phyloP scores from a whole-genome alignment of 1,284 basidiomycete species.

The Cutaneotrichosporon sp. region DNA sequence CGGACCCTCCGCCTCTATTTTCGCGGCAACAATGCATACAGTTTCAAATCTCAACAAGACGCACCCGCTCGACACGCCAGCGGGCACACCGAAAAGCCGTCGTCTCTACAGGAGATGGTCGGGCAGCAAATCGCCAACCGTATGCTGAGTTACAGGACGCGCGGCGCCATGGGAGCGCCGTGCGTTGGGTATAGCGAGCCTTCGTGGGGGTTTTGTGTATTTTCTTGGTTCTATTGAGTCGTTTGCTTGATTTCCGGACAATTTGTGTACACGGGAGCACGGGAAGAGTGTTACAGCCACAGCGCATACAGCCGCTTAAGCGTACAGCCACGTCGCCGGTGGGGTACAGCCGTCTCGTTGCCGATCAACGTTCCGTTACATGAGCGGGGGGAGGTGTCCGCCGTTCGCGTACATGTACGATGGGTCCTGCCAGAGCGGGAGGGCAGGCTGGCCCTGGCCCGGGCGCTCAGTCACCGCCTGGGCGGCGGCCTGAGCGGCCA shows the following conservation, averaged over 20 bases:
- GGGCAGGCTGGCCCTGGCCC: constrained; percentile 21
- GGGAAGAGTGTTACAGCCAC: constrained; percentile 23
- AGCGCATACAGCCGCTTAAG: constrained; percentile 3
- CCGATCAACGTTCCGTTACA: constrained; percentile 19
- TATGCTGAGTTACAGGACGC: constrained; percentile 28
- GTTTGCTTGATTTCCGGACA: constrained; percentile 18
- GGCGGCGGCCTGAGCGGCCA: constrained; percentile 19
- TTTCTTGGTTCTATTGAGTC: not conserved
- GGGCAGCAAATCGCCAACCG: constrained; percentile 14
- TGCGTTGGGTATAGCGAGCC: constrained; percentile 8
- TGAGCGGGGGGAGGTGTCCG: constrained; percentile 24
- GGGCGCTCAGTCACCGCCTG: constrained; percentile 19
- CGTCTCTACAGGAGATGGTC: constrained; percentile 28
- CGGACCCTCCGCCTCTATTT: too few species aligned
- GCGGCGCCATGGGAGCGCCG: not conserved
- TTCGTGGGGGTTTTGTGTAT: constrained; percentile 5
- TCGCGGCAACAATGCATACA: constrained; percentile 31
- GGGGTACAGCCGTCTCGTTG: constrained; percentile 10
- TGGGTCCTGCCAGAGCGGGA: constrained; percentile 29
- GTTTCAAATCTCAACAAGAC: constrained; percentile 33
- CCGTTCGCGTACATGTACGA: constrained; percentile 31
- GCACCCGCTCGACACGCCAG: constrained; percentile 26
- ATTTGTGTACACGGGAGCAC: constrained; percentile 24
- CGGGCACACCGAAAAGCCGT: constrained; percentile 29
- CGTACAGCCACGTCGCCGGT: constrained; percentile 8